Evolutionary conservation across 2,329 filamentous ascomycete genomes (phyloP), one percentile per base, ranked within the genome.

Genomic region (Cercospora berteroae): DNA sequence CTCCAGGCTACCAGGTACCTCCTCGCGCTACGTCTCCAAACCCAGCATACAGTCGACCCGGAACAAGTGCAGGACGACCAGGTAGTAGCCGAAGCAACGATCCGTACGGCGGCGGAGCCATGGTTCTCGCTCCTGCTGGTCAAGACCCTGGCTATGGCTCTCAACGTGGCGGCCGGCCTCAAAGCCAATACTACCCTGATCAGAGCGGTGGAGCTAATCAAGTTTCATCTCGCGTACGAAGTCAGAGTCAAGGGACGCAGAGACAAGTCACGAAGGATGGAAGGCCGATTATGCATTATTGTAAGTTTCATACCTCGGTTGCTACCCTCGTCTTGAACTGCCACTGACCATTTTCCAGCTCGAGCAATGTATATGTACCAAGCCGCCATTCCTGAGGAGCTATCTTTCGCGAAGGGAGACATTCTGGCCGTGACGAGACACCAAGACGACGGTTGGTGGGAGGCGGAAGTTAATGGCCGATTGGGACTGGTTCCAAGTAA

Each of bases 391-490:
- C 93, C 94, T 0, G 95, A 98, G 78, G 96, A 99, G 80, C 83
- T 99, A 20, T 90, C 91, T 13, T 99, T 99, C 79, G 85, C 85
- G 57, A 99, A 99, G 82, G 94, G 94, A 58, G 96, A 99, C 77
- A 88, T 94, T 67, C 84, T 99, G 13, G 93, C 94, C 2, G 89
- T 99, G 13, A 83, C 97, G 57, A 87, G 94, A 68, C 88, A 96
- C 75, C 95, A 99, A 80, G 95, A 99, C 78, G 95, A 99, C 77
- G 95, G 95, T 20, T 99, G 95, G 95, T 99, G 96, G 95, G 95
- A 99, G 82, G 96, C 96, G 12, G 94, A 97, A 79, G 88, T 97
- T 48, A 91, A 94, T 56, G 89, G 89, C 20, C 84, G 83, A 73
- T 82, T 82, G 70, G 88, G 88, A 25, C 80, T 90, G 72, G 88